These are phyloP conservation scores for Mycena epipterygia DNA, from an alignment of 768 basidiomycete genomes.

Conservation along the genomic window DNA sequence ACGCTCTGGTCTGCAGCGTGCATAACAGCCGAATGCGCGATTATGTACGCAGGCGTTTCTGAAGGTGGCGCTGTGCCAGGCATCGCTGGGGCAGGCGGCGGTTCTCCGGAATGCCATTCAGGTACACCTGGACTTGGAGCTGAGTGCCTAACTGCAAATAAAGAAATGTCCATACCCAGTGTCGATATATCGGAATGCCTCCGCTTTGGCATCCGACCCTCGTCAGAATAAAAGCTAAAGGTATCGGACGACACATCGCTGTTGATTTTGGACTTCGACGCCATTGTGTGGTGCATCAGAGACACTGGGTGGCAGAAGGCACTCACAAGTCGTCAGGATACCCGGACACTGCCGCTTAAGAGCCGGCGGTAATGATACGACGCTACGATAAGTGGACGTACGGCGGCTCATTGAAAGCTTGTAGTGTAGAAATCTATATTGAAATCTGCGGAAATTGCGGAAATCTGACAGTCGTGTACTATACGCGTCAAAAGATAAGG, in stretches of 20 bases:
- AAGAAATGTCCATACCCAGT: neutral
- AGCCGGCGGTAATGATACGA: no score
- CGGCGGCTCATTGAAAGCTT: no score
- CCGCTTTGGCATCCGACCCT: conserved; percentile 25
- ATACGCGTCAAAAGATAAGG: no score
- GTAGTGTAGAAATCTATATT: no score
- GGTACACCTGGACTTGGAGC: conserved; percentile 11
- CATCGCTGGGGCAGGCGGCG: conserved; percentile 21
- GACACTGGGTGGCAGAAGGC: no score
- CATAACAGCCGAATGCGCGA: conserved; percentile 21
- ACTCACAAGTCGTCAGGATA: no score
- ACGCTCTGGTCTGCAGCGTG: neutral
- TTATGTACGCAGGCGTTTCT: neutral
- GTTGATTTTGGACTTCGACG: conserved; percentile 27
- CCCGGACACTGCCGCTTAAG: no score
- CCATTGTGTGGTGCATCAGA: no score
- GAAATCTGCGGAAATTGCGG: neutral
- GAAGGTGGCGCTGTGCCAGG: conserved; percentile 22
- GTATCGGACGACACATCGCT: conserved; percentile 28
- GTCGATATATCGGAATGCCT: conserved; percentile 24
- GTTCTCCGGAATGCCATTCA: conserved; percentile 27
- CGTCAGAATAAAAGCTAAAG: conserved; percentile 31
- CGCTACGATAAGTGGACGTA: no score
- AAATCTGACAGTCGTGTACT: no score
- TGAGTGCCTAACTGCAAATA: neutral